Evolutionary conservation across 768 basidiomycete species (phyloP).

Genomic region (Amanita inopinata): DNA sequence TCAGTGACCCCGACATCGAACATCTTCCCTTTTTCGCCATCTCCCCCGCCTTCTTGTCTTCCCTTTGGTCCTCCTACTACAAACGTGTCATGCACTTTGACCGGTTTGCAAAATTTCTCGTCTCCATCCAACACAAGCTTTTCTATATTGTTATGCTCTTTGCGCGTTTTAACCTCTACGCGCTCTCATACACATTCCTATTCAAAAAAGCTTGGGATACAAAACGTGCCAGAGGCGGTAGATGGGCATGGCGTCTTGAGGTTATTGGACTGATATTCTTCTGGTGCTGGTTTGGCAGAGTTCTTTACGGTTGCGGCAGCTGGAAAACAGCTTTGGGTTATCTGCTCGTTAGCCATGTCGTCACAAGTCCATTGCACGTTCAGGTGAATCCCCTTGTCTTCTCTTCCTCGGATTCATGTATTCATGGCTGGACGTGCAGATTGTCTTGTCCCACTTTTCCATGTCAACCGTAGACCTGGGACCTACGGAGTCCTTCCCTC

Average conservation of each 20-base stretch:
- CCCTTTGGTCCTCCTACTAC: slow-evolving; percentile 92
- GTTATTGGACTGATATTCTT: slow-evolving; percentile 69
- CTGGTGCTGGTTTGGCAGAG: slow-evolving; percentile 77
- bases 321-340: slow-evolving; percentile 66
- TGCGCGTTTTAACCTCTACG: slow-evolving; percentile 93
- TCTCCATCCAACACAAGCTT: slow-evolving; percentile 80
- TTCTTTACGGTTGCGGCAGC: slow-evolving; percentile 62
- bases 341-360: slow-evolving; percentile 75
- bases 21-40: slow-evolving; percentile 94
- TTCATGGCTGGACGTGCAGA: slow-evolving; percentile 33
- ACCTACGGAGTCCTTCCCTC: slow-evolving; percentile 82
- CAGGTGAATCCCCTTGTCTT: slow-evolving; percentile 56
- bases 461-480: slow-evolving; percentile 91
- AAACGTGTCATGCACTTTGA: slow-evolving; percentile 80
- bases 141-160: slow-evolving; percentile 89
- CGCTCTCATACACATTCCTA: slow-evolving; percentile 73
- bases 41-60: slow-evolving; percentile 76
- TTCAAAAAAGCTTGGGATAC: slow-evolving; percentile 55
- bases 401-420: slow-evolving; percentile 1
- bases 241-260: slow-evolving; percentile 76
- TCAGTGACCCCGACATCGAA: slow-evolving; percentile 75
- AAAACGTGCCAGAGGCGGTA: slow-evolving; percentile 53
- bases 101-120: slow-evolving; percentile 47
- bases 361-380: slow-evolving; percentile 86
- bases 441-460: slow-evolving; percentile 95